Evolutionary conservation across 2,329 filamentous ascomycete species (phyloP).

Genomic region (Trichothecium roseum): DNA sequence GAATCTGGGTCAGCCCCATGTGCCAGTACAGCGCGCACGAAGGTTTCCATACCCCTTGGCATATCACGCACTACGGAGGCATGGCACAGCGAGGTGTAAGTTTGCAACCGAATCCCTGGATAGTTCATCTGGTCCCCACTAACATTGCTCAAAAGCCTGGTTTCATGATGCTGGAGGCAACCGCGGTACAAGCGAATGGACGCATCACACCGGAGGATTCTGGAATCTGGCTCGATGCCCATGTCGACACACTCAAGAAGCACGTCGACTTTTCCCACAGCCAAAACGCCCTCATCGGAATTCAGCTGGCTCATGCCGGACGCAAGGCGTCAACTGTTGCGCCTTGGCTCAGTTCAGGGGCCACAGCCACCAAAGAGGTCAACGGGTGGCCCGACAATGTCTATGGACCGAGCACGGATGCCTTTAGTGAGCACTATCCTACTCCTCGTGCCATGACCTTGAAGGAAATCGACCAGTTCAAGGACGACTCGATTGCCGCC

Average conservation of each 20-base stretch:
- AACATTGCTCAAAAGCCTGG: slow-evolving; percentile 30
- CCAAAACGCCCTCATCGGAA: slow-evolving; percentile 52
- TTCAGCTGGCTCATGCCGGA: slow-evolving; percentile 69
- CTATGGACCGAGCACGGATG: slow-evolving; percentile 30
- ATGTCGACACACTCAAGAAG: slow-evolving; percentile 47
- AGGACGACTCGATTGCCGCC: slow-evolving; percentile 46
- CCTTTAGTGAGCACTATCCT: slow-evolving; percentile 49
- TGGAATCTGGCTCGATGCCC: slow-evolving; percentile 62
- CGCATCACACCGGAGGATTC: slow-evolving; percentile 61
- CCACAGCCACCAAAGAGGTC: slow-evolving; percentile 33
- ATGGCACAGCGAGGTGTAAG: slow-evolving; percentile 55
- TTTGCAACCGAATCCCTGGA: too few relatives aligned
- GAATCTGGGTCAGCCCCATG: slow-evolving; percentile 34
- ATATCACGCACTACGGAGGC: slow-evolving; percentile 62
- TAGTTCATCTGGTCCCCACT: too few relatives aligned
- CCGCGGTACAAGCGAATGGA: slow-evolving; percentile 54
- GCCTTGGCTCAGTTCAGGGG: slow-evolving; percentile 54
- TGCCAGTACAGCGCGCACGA: slow-evolving; percentile 35
- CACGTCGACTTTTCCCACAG: slow-evolving; percentile 50
- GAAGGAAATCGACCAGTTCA: slow-evolving; percentile 54
- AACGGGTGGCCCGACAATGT: slow-evolving; percentile 44
- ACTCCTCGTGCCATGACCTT: slow-evolving; percentile 54
- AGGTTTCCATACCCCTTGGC: slow-evolving; percentile 60
- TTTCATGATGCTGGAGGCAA: slow-evolving; percentile 58
- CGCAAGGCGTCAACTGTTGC: slow-evolving; percentile 46